A percentile compares a stretch with the other conserved stretches of the same genome.
Conservation (phyloP, 2,329 filamentous ascomycete genomes). For the Paecilomyces dactylethromorphus region DNA sequence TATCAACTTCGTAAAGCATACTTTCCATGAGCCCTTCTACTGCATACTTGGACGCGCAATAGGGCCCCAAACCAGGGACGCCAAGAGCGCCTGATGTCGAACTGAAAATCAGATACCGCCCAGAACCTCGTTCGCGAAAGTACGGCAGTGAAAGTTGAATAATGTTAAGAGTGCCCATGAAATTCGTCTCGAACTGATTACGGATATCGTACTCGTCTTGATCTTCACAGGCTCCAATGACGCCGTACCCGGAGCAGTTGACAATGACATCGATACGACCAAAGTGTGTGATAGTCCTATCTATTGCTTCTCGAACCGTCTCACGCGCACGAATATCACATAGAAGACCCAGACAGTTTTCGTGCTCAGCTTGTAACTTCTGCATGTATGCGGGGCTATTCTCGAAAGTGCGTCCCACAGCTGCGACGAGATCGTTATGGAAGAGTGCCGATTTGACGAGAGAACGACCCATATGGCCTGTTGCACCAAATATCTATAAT, state of each 20-base stretch:
- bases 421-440: slow-evolving; percentile 76
- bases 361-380: slow-evolving; percentile 56
- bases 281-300: slow-evolving; percentile 65
- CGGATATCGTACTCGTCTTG: slow-evolving; percentile 92
- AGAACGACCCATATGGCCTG: slow-evolving; percentile 92
- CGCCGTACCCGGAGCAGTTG: slow-evolving; percentile 91
- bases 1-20: slow-evolving; percentile 91
- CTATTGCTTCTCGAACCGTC: slow-evolving; percentile 67
- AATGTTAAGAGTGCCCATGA: slow-evolving; percentile 91
- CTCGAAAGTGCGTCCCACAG: slow-evolving; percentile 77
- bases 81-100: slow-evolving; percentile 88
- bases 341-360: slow-evolving; percentile 64
- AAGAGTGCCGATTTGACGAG: slow-evolving; percentile 75
- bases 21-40: slow-evolving; percentile 93
- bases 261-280: slow-evolving; percentile 81
- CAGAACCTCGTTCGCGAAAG: slow-evolving; percentile 68
- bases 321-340: slow-evolving; percentile 83
- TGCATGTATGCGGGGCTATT: slow-evolving; percentile 67
- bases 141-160: slow-evolving; percentile 83
- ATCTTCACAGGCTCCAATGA: slow-evolving; percentile 93
- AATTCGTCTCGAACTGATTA: slow-evolving; percentile 96
- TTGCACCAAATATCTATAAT: slow-evolving; percentile 78
- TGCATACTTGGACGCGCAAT: slow-evolving; percentile 95
- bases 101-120: slow-evolving; percentile 90
- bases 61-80: slow-evolving; percentile 85